Evolutionary conservation across 1,139 yeast genomes (phyloP), one percentile per base, ranked within the genome.

Genomic region (Hansenula sp.): DNA sequence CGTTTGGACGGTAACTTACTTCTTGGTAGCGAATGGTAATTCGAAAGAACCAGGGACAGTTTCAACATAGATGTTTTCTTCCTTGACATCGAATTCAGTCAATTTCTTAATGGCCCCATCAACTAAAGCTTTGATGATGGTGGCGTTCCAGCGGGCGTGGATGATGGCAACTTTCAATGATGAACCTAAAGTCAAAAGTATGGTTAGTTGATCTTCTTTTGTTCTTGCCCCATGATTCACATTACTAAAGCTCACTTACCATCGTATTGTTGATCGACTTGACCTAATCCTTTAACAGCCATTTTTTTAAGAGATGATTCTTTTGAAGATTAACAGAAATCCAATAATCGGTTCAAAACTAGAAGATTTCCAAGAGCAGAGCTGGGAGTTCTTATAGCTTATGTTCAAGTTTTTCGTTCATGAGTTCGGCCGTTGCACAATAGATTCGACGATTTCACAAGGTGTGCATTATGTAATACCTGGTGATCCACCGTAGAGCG

Each of bases 31-130:
- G 61, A 70, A 86, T 19, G 99, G 99, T 53, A 93, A 75, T 69
- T 93, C 99, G 63, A 81, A 93, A 11, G 96, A 82, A 27, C 99
- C 99, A 9, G 99, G 99, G 32, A 93, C 95, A 6, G 93, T 73
- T 64, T 88, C 93, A 46, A 91, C 69, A 44, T 79, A 64, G 51
- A 93, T 90, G 66, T 90, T 87, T 52, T 80, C 84, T 54, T 80
- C 81, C 58, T 72, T 67, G 36, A 93, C 99, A 24, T 90, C 90
- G 46, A 84, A 67, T 39, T 74, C 76, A 40, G 60, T 56, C 59
- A 91, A 69, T 62, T 78, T 79, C 34, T 70, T 65, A 34, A 80
- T 65, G 25, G 94, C 91, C 43, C 98, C 99, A 31, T 76, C 68
- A 11, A 91, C 94, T 45, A 93, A 73, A 12, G 90, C 84, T 41